phyloP scores from a whole-genome alignment of 2,329 filamentous ascomycete genomes.

The Aspergillus flavus region DNA sequence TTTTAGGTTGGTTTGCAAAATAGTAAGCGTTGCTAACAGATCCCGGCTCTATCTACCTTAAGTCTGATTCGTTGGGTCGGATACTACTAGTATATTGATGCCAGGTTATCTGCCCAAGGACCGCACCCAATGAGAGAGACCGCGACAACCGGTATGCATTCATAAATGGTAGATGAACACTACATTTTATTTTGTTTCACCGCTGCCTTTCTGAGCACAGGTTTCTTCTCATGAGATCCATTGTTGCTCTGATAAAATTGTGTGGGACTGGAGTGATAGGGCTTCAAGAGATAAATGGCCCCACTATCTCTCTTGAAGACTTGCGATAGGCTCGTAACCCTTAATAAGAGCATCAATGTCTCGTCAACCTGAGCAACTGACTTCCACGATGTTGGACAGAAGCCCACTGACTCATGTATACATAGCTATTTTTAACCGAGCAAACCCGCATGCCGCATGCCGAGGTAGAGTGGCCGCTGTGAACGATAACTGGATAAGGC shows the following conservation, averaged over 20 bases:
- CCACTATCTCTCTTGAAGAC: not conserved
- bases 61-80: not conserved
- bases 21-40: rapidly evolving
- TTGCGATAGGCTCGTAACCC: too few species aligned
- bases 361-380: not conserved
- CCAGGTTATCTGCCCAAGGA: not conserved
- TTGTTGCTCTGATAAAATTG: not conserved
- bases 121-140: not conserved
- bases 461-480: not conserved
- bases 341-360: not conserved
- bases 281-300: not conserved
- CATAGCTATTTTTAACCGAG: not conserved
- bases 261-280: not conserved
- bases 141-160: not conserved
- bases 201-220: not conserved
- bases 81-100: not conserved
- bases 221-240: not conserved
- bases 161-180: not conserved
- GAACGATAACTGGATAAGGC: not conserved
- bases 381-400: not conserved
- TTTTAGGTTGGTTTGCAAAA: not conserved
- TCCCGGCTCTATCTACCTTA: not conserved
- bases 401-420: not conserved
- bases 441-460: not conserved
- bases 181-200: not conserved